A percentile compares a stretch with the other conserved stretches of the same genome.
These are phyloP conservation scores for Jaapia argillacea DNA, from an alignment of 768 basidiomycete species.

Conservation along the genomic window DNA sequence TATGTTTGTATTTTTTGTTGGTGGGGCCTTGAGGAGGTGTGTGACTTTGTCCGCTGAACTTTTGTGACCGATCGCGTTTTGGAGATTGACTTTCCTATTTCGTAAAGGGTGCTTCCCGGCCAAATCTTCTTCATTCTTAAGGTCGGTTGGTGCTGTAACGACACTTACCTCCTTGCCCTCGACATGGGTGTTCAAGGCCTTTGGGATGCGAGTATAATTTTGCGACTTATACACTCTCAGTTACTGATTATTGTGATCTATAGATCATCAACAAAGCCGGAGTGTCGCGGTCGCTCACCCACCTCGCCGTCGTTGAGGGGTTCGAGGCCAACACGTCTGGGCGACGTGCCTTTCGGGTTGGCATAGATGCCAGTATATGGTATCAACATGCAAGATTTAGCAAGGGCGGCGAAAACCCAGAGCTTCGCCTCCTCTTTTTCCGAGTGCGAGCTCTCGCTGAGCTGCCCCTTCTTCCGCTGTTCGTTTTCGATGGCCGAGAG, in stretches of 20 bases:
- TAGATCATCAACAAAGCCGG: conserved; percentile 30
- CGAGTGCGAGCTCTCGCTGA: conserved; percentile 25
- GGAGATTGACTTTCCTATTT: too few relatives aligned
- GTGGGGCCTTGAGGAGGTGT: too few relatives aligned
- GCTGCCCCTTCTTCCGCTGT: conserved; percentile 30
- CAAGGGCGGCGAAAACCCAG: conserved; percentile 28
- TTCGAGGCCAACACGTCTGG: conserved; percentile 27
- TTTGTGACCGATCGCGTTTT: too few relatives aligned
- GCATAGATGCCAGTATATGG: conserved; percentile 31
- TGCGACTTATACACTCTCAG: not conserved
- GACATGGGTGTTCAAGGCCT: conserved; percentile 16
- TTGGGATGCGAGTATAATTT: conserved; percentile 12
- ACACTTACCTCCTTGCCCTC: too few relatives aligned
- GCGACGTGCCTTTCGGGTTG: conserved; percentile 26
- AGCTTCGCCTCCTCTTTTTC: conserved; percentile 34
- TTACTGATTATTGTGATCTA: not conserved
- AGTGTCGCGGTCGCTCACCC: conserved; percentile 24
- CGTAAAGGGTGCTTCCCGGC: too few relatives aligned
- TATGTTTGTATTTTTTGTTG: too few relatives aligned
- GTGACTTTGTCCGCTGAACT: too few relatives aligned
- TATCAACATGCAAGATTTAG: conserved; percentile 18
- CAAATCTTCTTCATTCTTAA: too few relatives aligned
- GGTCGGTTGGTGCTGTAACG: too few relatives aligned
- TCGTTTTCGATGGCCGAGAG: conserved; percentile 36
- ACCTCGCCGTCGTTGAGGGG: conserved; percentile 27